Evolutionary conservation across 352 stramenopile species (phyloP).

Genomic region (Blastocystis sp.): DNA sequence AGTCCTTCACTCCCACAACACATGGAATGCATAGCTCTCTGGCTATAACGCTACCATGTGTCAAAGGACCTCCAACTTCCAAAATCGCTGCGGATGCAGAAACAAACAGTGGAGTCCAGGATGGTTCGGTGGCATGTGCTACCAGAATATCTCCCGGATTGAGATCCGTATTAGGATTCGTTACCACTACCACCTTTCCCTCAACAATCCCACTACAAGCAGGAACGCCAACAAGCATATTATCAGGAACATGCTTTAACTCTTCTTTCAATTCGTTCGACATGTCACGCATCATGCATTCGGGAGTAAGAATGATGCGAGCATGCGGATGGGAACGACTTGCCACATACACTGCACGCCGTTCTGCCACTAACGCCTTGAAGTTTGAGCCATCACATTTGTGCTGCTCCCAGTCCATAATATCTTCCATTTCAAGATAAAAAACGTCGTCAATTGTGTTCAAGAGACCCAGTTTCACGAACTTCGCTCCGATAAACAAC

Average conservation of each 20-base stretch:
- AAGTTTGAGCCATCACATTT: not conserved
- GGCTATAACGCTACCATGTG: not conserved
- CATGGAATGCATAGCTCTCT: slow-evolving; percentile 11
- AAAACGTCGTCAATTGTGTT: not conserved
- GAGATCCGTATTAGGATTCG: not conserved
- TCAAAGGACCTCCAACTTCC: not conserved
- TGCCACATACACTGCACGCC: not conserved
- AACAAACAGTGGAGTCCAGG: slow-evolving; percentile 29
- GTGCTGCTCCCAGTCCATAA: not conserved
- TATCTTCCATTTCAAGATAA: not conserved
- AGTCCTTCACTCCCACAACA: not conserved
- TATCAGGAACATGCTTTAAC: not conserved
- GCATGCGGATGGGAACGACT: not conserved
- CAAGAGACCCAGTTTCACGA: not conserved
- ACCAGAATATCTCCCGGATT: not conserved
- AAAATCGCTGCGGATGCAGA: not conserved
- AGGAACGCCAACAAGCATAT: not conserved
- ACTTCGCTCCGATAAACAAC: not conserved
- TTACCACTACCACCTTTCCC: not conserved
- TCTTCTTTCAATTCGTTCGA: not conserved
- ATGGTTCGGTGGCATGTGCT: slow-evolving; percentile 2
- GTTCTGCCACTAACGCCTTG: not conserved
- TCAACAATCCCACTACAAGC: not conserved
- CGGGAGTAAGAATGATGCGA: not conserved
- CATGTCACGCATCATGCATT: not conserved